Evolutionary conservation across 345 rosid species (phyloP).

Genomic region (Pistacia integerrima): DNA sequence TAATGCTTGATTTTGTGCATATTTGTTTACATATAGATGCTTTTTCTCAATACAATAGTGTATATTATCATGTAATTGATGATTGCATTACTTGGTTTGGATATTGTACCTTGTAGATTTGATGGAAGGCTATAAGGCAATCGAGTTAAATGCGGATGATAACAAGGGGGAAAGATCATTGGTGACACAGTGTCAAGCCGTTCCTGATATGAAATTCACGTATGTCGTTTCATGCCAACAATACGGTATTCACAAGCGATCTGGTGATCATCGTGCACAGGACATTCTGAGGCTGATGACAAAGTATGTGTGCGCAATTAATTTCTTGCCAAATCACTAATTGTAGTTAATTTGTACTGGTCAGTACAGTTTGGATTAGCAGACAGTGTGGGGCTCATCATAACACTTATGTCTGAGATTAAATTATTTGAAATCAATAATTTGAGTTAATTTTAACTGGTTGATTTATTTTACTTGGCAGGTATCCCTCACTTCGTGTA

Average conservation of each 20-base stretch:
- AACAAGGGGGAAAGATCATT: constrained; percentile 78
- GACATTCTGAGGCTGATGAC: constrained; percentile 94
- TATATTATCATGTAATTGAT: constrained; percentile 12
- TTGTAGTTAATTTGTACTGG: constrained; percentile 14
- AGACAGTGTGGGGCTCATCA: constrained; percentile 75
- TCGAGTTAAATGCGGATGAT: constrained; percentile 71
- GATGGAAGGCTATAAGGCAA: constrained; percentile 98
- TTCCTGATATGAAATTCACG: constrained; percentile 97
- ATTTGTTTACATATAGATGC: not conserved
- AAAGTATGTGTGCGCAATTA: constrained; percentile 39
- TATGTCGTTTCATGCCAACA: constrained; percentile 97
- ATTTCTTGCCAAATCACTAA: constrained; percentile 5
- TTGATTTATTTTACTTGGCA: constrained; percentile 33
- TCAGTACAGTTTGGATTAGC: constrained; percentile 26
- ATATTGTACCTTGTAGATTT: constrained; percentile 56
- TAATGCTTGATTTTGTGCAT: not conserved
- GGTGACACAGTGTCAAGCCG: constrained; percentile 92
- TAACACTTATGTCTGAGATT: constrained; percentile 25
- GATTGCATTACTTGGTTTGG: constrained; percentile 24
- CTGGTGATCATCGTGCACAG: constrained; percentile 82
- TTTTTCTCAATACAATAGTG: not conserved
- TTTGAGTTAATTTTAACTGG: constrained; percentile 16
- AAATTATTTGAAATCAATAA: not conserved
- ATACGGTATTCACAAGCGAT: constrained; percentile 91
- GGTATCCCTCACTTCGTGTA: constrained; percentile 97